phyloP scores from a whole-genome alignment of 257 asterid genomes.

The Solanum neorickii region DNA sequence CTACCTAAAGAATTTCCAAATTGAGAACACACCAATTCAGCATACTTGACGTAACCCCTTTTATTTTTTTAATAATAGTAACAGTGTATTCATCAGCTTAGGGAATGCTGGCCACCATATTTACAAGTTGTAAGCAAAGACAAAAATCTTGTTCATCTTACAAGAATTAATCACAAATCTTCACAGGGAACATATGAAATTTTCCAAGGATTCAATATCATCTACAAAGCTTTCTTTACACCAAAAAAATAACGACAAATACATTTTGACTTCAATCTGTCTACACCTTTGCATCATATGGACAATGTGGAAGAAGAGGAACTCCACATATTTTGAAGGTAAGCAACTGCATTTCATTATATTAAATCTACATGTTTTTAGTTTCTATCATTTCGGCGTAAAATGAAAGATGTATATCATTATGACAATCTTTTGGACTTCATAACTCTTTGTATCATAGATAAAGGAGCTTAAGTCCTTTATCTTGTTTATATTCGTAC shows the following conservation, averaged over 20 bases:
- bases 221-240: not conserved
- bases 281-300: not conserved
- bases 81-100: not conserved
- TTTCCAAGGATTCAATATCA: not conserved
- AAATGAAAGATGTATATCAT: not conserved
- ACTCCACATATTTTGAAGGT: not conserved
- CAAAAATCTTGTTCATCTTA: not conserved
- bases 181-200: not conserved
- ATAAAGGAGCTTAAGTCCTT: not conserved
- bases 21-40: not conserved
- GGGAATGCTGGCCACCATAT: not conserved
- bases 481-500: not conserved
- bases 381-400: not conserved
- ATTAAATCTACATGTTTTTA: not conserved
- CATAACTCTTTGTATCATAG: not conserved
- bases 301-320: not conserved
- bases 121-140: not conserved
- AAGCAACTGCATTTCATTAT: not conserved
- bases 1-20: not conserved
- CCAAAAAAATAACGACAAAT: not conserved
- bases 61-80: not conserved
- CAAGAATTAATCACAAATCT: not conserved
- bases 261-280: not conserved
- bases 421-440: not conserved
- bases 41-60: not conserved